Evolutionary conservation across 1,139 yeast genomes (phyloP).

Genomic region (Spathaspora sp.): DNA sequence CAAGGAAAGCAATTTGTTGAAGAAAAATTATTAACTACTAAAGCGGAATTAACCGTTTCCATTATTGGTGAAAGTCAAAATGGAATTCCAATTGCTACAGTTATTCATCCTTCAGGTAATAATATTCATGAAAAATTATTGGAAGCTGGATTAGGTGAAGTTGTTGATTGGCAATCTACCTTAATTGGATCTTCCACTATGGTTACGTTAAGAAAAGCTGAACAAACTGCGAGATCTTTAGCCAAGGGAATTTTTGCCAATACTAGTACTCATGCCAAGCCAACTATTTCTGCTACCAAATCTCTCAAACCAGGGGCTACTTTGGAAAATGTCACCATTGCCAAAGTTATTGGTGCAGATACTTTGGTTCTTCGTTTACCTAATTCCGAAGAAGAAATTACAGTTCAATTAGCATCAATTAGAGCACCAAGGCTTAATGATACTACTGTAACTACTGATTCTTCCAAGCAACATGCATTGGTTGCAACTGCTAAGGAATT

Average conservation of each 20-base stretch:
- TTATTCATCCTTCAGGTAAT: slow-evolving; percentile 73
- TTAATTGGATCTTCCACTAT: slow-evolving; percentile 65
- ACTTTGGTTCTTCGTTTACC: slow-evolving; percentile 55
- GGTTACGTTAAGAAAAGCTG: slow-evolving; percentile 63
- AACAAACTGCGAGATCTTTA: slow-evolving; percentile 60
- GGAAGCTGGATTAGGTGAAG: slow-evolving; percentile 68
- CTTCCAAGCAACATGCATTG: slow-evolving; percentile 44
- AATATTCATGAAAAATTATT: slow-evolving; percentile 65
- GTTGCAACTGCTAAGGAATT: slow-evolving; percentile 70
- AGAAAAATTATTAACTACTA: slow-evolving; percentile 63
- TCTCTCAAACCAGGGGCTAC: slow-evolving; percentile 45
- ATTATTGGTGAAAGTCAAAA: slow-evolving; percentile 61
- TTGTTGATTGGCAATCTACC: slow-evolving; percentile 83
- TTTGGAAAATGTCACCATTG: slow-evolving; percentile 52
- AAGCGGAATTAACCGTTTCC: slow-evolving; percentile 49
- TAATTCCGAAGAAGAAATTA: slow-evolving; percentile 47
- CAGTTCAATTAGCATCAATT: slow-evolving; percentile 73
- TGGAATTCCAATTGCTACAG: slow-evolving; percentile 62
- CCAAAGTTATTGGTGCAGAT: slow-evolving; percentile 67
- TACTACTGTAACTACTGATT: slow-evolving; percentile 45
- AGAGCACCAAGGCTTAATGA: slow-evolving; percentile 73
- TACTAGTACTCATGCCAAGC: slow-evolving; percentile 16
- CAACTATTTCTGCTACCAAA: slow-evolving; percentile 16
- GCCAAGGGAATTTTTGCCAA: slow-evolving; percentile 65
- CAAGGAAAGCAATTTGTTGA: slow-evolving; percentile 69